A percentile compares a stretch with the other conserved stretches of the same genome.
phyloP scores from a whole-genome alignment of 169 alveolate genomes.

The Plasmodium fragile region DNA sequence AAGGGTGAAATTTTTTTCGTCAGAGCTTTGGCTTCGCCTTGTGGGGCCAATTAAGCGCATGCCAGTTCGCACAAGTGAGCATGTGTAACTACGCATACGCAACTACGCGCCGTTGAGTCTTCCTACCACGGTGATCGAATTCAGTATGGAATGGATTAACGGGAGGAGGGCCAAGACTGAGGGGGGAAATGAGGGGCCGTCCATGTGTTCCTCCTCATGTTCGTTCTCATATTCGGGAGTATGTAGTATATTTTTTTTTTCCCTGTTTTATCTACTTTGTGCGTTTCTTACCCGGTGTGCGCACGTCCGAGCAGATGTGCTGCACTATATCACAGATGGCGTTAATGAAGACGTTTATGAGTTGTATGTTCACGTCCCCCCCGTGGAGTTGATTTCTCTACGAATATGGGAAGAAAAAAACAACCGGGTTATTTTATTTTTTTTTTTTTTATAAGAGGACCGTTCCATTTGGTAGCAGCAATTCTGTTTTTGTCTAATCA shows the following conservation, averaged over 20 bases:
- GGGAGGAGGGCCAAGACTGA: conserved; percentile 69
- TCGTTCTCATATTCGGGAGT: background rate
- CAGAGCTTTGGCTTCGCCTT: background rate
- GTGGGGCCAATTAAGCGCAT: background rate
- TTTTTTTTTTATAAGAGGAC: background rate
- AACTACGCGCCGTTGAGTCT: background rate
- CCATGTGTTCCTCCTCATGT: background rate
- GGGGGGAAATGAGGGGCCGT: background rate
- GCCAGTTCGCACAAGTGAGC: background rate
- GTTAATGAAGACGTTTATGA: conserved; percentile 53
- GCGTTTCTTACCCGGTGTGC: conserved; percentile 38
- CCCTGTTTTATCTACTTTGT: background rate
- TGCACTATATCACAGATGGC: conserved; percentile 60
- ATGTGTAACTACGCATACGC: background rate
- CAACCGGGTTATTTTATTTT: background rate
- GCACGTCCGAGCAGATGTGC: conserved; percentile 28
- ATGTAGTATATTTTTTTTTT: background rate
- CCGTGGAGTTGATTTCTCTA: conserved; percentile 20
- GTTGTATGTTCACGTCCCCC: conserved; percentile 31
- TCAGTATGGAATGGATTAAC: conserved; percentile 59
- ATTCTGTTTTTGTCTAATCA: background rate
- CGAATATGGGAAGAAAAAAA: background rate
- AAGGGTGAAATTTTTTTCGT: background rate
- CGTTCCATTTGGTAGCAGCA: background rate
- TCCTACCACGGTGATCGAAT: conserved; percentile 44